These are phyloP conservation scores for Trichophyton mentagrophytes DNA, from an alignment of 2,329 filamentous ascomycete genomes.

Conservation along the genomic window DNA sequence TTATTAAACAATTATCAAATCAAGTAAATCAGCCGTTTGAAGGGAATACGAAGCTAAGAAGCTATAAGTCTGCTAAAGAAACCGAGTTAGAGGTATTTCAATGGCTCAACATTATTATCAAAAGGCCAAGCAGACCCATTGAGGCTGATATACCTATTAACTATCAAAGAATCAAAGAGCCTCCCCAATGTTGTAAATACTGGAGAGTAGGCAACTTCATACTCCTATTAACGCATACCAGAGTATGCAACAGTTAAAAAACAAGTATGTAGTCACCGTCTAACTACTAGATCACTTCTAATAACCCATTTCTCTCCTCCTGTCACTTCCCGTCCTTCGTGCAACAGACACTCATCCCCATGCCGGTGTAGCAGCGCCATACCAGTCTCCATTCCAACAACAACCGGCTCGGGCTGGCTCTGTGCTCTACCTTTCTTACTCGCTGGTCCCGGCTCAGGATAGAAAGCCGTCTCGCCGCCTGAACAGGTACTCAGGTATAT, in stretches of 20 bases:
- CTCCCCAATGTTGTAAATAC: too few relatives aligned
- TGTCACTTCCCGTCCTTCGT: constrained; percentile 69
- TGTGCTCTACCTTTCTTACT: constrained; percentile 27
- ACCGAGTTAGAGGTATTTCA: too few relatives aligned
- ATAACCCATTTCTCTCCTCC: constrained; percentile 86
- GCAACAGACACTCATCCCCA: constrained; percentile 76
- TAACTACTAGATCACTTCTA: constrained; percentile 57
- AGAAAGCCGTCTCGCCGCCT: constrained; percentile 87
- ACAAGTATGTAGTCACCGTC: constrained; percentile 16
- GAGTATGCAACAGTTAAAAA: not conserved
- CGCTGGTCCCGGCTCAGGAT: constrained; percentile 41
- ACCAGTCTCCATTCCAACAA: constrained; percentile 65
- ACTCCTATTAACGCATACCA: too few relatives aligned
- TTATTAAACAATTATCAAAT: too few relatives aligned
- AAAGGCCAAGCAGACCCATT: too few relatives aligned
- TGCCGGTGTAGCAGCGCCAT: constrained; percentile 79
- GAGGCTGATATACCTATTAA: too few relatives aligned
- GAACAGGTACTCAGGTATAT: constrained; percentile 75
- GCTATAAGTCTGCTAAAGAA: too few relatives aligned
- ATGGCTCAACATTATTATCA: too few relatives aligned
- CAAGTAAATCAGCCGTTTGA: too few relatives aligned
- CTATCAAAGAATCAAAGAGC: too few relatives aligned
- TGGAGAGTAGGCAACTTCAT: too few relatives aligned
- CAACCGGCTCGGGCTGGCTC: constrained; percentile 48
- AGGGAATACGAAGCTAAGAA: too few relatives aligned